Conservation (phyloP, 176 grass and related monocot species). For the Metroxylon sagu region DNA sequence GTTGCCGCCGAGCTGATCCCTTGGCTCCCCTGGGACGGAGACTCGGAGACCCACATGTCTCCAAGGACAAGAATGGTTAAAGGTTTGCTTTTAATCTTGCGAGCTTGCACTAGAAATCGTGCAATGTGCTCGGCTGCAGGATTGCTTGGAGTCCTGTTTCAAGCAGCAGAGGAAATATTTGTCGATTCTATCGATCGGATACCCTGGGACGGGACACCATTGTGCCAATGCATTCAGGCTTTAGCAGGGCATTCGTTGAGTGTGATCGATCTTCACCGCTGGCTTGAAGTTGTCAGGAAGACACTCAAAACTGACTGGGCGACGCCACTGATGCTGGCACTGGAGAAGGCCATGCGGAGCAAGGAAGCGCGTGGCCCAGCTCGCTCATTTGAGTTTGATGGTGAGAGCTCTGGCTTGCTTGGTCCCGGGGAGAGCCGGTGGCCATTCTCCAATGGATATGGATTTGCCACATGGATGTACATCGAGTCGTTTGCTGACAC, state of each 20-base stretch:
- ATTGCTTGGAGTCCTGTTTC: slow-evolving; percentile 48
- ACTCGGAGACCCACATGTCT: slow-evolving; percentile 45
- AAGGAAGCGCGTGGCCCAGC: slow-evolving; percentile 60
- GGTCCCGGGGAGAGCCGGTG: slow-evolving; percentile 82
- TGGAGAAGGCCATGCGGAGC: slow-evolving; percentile 78
- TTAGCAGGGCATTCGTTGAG: slow-evolving; percentile 71
- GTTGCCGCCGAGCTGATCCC: slow-evolving; percentile 58
- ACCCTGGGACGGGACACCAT: slow-evolving; percentile 50
- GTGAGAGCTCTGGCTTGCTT: slow-evolving; percentile 91
- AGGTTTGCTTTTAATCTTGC: slow-evolving; percentile 51
- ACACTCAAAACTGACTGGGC: slow-evolving; percentile 58
- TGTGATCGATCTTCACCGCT: slow-evolving; percentile 62
- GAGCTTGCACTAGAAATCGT: slow-evolving; percentile 75
- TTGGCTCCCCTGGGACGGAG: slow-evolving; percentile 54
- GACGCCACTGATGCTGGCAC: slow-evolving; percentile 38
- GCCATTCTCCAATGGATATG: slow-evolving; percentile 95
- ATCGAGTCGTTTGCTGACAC: slow-evolving; percentile 93
- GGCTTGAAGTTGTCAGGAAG: slow-evolving; percentile 66
- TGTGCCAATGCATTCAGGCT: slow-evolving; percentile 70
- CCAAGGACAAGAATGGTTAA: slow-evolving; percentile 62
- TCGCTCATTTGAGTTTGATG: slow-evolving; percentile 81
- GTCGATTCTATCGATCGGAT: slow-evolving; percentile 23
- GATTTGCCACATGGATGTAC: slow-evolving; percentile 91
- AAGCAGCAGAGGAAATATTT: slow-evolving; percentile 61
- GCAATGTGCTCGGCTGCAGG: slow-evolving; percentile 84